These are phyloP conservation scores for Cytospora leucostoma DNA, from an alignment of 2,329 filamentous ascomycete species.

Conservation along the genomic window DNA sequence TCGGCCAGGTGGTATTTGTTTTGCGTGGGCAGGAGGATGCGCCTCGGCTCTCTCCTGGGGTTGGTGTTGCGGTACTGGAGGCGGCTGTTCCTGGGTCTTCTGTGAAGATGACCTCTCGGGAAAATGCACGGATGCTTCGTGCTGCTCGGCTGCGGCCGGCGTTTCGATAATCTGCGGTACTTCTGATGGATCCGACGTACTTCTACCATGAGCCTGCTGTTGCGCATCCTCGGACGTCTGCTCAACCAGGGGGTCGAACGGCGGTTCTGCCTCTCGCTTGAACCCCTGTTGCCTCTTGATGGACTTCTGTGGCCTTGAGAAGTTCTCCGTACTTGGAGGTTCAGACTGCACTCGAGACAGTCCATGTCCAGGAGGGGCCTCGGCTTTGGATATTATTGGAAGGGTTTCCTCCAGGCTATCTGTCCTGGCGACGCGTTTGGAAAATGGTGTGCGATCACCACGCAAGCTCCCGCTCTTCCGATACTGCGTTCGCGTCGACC, in stretches of 20 bases:
- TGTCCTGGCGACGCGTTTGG: constrained; percentile 68
- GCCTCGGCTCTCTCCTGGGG: constrained; percentile 31
- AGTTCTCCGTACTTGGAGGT: constrained; percentile 61
- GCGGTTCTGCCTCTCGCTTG: constrained; percentile 44
- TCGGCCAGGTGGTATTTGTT: constrained; percentile 31
- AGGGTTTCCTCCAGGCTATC: constrained; percentile 59
- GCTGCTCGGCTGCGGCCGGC: constrained; percentile 48
- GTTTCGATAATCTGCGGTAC: constrained; percentile 68
- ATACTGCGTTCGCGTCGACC: constrained; percentile 91
- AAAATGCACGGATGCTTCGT: constrained; percentile 41
- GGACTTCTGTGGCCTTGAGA: constrained; percentile 58
- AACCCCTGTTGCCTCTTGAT: constrained; percentile 52
- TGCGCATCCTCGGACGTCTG: constrained; percentile 10
- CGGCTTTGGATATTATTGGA: constrained; percentile 42
- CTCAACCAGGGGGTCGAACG: constrained; percentile 22
- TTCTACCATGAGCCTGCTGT: constrained; percentile 36
- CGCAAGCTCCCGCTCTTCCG: constrained; percentile 81
- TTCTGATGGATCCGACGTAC: constrained; percentile 37
- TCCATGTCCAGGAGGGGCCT: constrained; percentile 51
- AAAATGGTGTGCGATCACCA: constrained; percentile 73
- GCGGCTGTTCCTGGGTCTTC: constrained; percentile 36
- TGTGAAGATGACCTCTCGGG: constrained; percentile 60
- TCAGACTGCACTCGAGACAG: constrained; percentile 71
- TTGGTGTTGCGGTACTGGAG: constrained; percentile 25
- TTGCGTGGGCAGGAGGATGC: constrained; percentile 37